Evolutionary conservation across 2,329 filamentous ascomycete genomes (phyloP).

Genomic region (Rosellinia necatrix): DNA sequence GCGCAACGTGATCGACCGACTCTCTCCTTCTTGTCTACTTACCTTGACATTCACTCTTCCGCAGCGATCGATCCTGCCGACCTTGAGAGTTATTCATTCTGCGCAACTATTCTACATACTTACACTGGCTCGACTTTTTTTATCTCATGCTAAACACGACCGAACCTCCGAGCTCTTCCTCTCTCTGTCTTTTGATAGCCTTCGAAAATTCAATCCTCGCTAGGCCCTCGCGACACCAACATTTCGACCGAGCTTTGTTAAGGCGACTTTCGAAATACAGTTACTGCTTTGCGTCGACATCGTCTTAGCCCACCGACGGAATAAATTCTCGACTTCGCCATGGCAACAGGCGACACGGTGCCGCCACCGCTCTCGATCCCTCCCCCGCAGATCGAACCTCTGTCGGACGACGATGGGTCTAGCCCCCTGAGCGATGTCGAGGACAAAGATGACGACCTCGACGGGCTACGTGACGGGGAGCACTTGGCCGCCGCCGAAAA

Average conservation of each 20-base stretch:
- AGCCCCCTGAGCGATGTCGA: slow-evolving; percentile 94
- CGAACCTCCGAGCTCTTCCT: slow-evolving; percentile 14
- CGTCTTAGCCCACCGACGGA: background rate
- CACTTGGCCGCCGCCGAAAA: slow-evolving; percentile 32
- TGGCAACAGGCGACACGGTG: slow-evolving; percentile 57
- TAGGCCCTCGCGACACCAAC: slow-evolving; percentile 5
- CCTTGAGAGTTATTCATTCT: slow-evolving; percentile 28
- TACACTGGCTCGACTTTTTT: slow-evolving; percentile 11
- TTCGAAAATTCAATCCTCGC: slow-evolving; percentile 23
- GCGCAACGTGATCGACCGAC: slow-evolving; percentile 32
- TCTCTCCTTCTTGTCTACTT: slow-evolving; percentile 31
- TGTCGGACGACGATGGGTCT: slow-evolving; percentile 70
- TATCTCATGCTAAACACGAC: slow-evolving; percentile 20
- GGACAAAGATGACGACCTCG: slow-evolving; percentile 74
- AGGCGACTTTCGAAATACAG: background rate
- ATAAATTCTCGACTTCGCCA: slow-evolving; percentile 35
- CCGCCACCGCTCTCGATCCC: slow-evolving; percentile 55
- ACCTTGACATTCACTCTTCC: slow-evolving; percentile 23
- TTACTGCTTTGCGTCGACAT: background rate
- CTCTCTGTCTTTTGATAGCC: slow-evolving; percentile 15
- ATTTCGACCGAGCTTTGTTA: background rate
- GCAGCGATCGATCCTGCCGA: slow-evolving; percentile 25
- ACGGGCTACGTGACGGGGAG: slow-evolving; percentile 57
- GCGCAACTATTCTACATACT: slow-evolving; percentile 18
- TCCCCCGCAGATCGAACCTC: slow-evolving; percentile 51